phyloP scores from a whole-genome alignment of 371 early-diverging fungal species.

The Sanchytrium tribonematis region DNA sequence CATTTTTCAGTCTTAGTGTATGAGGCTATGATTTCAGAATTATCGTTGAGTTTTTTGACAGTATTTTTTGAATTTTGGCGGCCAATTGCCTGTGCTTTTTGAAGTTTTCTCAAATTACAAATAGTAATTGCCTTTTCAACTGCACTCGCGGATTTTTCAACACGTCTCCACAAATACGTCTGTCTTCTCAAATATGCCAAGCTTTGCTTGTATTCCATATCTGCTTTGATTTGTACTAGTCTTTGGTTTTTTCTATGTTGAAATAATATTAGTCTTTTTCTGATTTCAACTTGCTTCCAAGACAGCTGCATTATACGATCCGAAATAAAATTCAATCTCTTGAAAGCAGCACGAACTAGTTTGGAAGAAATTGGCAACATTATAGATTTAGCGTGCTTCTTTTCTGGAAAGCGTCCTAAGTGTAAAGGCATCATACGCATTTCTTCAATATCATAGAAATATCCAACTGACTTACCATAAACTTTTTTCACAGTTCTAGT shows the following conservation, averaged over 20 bases:
- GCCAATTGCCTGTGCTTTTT: background rate
- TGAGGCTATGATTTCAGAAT: background rate
- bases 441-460: no score
- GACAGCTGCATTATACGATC: slow-evolving; percentile 4
- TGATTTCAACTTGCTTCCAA: slow-evolving; percentile 1
- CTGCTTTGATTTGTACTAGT: background rate
- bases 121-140: background rate
- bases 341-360: background rate
- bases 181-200: background rate
- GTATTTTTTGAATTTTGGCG: background rate
- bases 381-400: no score
- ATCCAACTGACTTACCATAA: no score
- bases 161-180: background rate
- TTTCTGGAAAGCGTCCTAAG: no score
- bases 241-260: slow-evolving; percentile 2
- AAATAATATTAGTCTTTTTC: slow-evolving; percentile 3
- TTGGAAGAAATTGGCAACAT: background rate
- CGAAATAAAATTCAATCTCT: slow-evolving; percentile 1
- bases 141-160: background rate
- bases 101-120: background rate
- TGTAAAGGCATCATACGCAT: no score
- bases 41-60: background rate
- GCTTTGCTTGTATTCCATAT: background rate
- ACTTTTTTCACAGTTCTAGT: no score
- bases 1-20: background rate